Evolutionary conservation across 306 rosid genomes (phyloP).

Genomic region (Trifolium fragiferum): DNA sequence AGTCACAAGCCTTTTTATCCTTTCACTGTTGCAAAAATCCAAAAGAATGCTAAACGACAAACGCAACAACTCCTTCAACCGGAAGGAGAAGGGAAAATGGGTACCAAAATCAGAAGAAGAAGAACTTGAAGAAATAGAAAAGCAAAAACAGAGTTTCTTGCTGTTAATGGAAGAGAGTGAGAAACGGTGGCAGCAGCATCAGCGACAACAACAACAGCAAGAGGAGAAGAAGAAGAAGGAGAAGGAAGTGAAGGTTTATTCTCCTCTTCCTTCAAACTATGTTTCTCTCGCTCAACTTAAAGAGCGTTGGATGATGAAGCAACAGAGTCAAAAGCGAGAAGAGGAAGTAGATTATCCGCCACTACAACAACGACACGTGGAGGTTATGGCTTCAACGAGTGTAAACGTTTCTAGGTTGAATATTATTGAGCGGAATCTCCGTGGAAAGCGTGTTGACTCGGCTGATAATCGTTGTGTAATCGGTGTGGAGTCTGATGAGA

Average conservation of each 20-base stretch:
- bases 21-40: neutral
- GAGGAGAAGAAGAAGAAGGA: neutral
- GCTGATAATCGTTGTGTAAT: neutral
- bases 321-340: neutral
- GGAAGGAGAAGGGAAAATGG: neutral
- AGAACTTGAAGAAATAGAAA: neutral
- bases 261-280: conserved; percentile 63
- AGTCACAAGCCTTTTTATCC: neutral
- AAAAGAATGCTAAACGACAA: neutral
- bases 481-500: neutral
- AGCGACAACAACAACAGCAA: too few relatives aligned
- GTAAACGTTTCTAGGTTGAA: neutral
- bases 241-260: neutral
- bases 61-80: neutral
- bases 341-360: neutral
- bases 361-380: neutral
- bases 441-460: neutral
- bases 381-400: neutral
- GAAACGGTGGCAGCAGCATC: neutral
- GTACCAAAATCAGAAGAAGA: neutral
- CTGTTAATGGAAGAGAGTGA: conserved; percentile 24
- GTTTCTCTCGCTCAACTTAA: conserved; percentile 61
- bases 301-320: conserved; percentile 58
- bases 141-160: neutral
- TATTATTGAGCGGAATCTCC: neutral